Conservation (phyloP, 2,329 filamentous ascomycete species). For the Aurifilum marmelostoma region DNA sequence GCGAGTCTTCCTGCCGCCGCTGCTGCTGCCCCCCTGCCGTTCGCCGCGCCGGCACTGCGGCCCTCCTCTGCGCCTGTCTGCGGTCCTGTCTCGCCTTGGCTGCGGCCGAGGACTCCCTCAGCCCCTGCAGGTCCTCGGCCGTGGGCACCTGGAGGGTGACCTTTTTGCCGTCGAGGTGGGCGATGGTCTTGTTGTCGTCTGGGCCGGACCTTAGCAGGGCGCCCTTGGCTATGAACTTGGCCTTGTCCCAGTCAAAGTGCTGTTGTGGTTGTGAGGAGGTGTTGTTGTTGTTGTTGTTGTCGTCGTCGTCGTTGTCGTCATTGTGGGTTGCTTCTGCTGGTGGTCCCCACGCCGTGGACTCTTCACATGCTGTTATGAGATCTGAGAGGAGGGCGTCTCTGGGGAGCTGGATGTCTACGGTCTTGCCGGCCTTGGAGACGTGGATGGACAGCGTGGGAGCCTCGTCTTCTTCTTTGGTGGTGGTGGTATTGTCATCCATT, state of each 20-base stretch:
- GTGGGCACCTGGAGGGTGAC: conserved; percentile 39
- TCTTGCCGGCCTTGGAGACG: conserved; percentile 32
- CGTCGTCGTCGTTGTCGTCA: no score
- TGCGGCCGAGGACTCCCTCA: conserved; percentile 32
- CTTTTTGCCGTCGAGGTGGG: conserved; percentile 33
- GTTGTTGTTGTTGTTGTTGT: no score
- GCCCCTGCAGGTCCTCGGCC: conserved; percentile 31
- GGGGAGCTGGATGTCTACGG: conserved; percentile 29
- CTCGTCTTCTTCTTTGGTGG: conserved; percentile 9
- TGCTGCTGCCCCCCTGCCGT: conserved; percentile 31
- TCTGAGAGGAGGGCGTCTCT: conserved; percentile 33
- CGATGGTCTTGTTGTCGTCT: conserved; percentile 33
- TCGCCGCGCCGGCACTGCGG: conserved; percentile 27
- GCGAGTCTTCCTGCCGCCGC: conserved; percentile 54
- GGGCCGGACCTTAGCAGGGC: conserved; percentile 35
- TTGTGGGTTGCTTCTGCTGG: neutral
- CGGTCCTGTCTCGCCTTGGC: conserved; percentile 26
- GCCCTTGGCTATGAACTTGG: conserved; percentile 34
- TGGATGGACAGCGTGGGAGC: conserved; percentile 27
- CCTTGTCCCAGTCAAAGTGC: conserved; percentile 32
- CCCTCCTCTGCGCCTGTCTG: conserved; percentile 12
- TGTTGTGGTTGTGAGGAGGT: neutral
- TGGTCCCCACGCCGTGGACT: conserved; percentile 17
- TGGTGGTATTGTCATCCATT: neutral
- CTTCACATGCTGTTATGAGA: conserved; percentile 33